Base-by-base conservation (phyloP, 2,329 filamentous ascomycete genomes). In the Madurella fahalii region DNA sequence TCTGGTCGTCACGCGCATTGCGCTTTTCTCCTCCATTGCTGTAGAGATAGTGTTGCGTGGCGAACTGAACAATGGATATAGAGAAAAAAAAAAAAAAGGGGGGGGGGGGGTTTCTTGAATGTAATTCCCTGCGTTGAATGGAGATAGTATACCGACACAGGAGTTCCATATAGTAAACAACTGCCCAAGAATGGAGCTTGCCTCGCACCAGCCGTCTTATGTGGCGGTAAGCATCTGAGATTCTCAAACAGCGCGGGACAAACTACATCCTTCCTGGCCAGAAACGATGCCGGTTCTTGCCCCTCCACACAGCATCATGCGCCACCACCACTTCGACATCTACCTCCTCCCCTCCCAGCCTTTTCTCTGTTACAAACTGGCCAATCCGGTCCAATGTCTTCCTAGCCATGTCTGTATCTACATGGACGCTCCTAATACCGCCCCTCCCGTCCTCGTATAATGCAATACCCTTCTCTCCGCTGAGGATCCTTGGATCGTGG, bases 381-480 rank as follows among this genome's bases (percentile, higher is more conserved):
- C 67, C 63, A 44, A 81, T 71, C 43, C 70, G 63, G 37, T 63
- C 58, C 47, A 81, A 70, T 17, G 74, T 77, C 55, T 65, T 61
- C 56, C 63, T 69, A 9, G 79, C 79, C n/a, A 58, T 61, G 13
- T 70, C 66, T 16, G 71, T 76, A 64, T 82, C 70, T 9, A 74
- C 68, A 67, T 82, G 79, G 46, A 82, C 77, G 60, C 78, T 79
- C 45, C 76, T 66, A 51, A 66, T 43, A 3, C 70, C 69, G 1
- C 77, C 77, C 18, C 65, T 66, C 2, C 70, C 71, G 58, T 78
- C 74, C 45, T 74, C 69, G 65, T 77, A 82, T 50, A 74, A 64
- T 2, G 77, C 80, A 49, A 83, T 77, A 0, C 69, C 74, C 58
- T 72, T 78, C 62, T 81, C 77, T 0, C 77, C 77, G 1, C 66